phyloP scores from a whole-genome alignment of 1,284 basidiomycete species.

The Tylopilus sp. region DNA sequence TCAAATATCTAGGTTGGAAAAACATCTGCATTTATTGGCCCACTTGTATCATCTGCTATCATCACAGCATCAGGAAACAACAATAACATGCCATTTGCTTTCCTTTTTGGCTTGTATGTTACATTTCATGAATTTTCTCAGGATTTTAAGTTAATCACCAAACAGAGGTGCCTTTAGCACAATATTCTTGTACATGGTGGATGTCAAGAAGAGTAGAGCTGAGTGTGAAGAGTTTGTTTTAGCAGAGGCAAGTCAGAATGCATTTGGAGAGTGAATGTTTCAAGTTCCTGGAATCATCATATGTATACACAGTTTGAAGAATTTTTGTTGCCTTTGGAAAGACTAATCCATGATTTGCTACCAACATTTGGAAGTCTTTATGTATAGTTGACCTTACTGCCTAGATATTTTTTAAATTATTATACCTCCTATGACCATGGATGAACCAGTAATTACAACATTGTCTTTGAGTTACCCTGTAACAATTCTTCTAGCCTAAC shows the following conservation, averaged over 20 bases:
- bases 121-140: neutral
- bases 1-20: conserved; percentile 54
- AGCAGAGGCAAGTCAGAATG: conserved; percentile 54
- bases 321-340: too few species aligned
- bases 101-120: conserved; percentile 69
- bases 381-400: too few species aligned
- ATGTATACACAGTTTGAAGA: too few species aligned
- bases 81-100: conserved; percentile 79
- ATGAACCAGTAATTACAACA: too few species aligned
- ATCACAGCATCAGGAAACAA: conserved; percentile 70
- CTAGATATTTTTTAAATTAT: too few species aligned
- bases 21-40: conserved; percentile 80
- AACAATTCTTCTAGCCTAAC: too few species aligned
- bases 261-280: conserved; percentile 37
- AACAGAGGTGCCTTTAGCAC: conserved; percentile 60
- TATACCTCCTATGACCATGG: too few species aligned
- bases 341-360: too few species aligned
- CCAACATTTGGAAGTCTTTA: too few species aligned
- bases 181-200: conserved; percentile 65
- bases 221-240: conserved; percentile 66
- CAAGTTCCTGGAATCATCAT: too few species aligned
- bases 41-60: conserved; percentile 74
- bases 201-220: conserved; percentile 65
- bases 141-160: neutral
- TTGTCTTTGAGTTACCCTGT: too few species aligned